These are phyloP conservation scores for Beauveria scarabaeidicola DNA, from an alignment of 2,329 filamentous ascomycete genomes.

Conservation along the genomic window DNA sequence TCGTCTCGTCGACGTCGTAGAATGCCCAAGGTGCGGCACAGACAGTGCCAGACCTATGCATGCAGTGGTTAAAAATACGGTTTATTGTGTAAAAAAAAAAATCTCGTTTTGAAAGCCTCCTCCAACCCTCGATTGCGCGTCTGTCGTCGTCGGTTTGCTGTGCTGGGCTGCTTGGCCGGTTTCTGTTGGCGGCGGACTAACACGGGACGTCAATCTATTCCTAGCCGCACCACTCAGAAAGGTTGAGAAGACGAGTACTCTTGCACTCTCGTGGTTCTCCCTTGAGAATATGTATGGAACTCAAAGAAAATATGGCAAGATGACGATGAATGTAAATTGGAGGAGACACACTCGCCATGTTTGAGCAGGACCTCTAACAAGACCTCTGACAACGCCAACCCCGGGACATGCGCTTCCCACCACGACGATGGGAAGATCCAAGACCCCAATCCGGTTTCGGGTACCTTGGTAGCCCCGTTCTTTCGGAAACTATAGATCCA, in stretches of 20 bases:
- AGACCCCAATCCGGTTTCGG: not conserved
- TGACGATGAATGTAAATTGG: not conserved
- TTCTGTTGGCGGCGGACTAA: not conserved
- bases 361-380: conserved; percentile 3
- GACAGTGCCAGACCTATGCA: conserved; percentile 8
- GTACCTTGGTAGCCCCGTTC: not conserved
- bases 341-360: not conserved
- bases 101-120: too few relatives aligned
- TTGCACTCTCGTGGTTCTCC: too few relatives aligned
- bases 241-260: too few relatives aligned
- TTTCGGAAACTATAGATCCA: conserved; percentile 2
- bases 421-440: not conserved
- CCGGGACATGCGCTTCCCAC: not conserved
- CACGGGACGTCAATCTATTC: not conserved
- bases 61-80: not conserved
- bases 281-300: not conserved
- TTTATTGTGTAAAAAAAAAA: not conserved
- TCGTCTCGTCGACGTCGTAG: conserved; percentile 26
- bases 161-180: not conserved
- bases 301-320: not conserved
- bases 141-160: not conserved
- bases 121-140: not conserved
- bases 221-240: not conserved
- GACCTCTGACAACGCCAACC: conserved; percentile 3
- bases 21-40: conserved; percentile 21